Conservation (phyloP, 305 asterid species). For the Rubia peregrina region DNA sequence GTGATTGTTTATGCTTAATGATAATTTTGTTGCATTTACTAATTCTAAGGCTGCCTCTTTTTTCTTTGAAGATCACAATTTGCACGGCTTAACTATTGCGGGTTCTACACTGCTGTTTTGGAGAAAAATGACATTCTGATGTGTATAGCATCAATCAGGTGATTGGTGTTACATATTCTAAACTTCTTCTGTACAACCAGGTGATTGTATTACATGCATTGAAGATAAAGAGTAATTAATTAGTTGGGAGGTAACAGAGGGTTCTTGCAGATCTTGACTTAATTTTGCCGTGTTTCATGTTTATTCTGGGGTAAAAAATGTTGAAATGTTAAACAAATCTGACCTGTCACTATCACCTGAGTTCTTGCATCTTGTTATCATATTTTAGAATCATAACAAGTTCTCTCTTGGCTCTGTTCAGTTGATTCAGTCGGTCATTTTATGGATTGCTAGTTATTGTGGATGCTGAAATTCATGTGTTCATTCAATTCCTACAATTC, state of each 20-base stretch:
- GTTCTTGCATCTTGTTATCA: not conserved
- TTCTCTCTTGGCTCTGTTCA: conserved; percentile 4
- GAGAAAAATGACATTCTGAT: conserved; percentile 66
- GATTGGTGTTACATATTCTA: conserved; percentile 11
- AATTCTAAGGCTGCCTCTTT: conserved; percentile 16
- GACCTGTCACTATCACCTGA: not conserved
- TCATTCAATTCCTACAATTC: not conserved
- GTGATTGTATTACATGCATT: not conserved
- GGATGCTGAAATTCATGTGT: not conserved
- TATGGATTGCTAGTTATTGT: not conserved
- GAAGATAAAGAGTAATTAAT: not conserved
- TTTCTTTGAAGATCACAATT: conserved; percentile 63
- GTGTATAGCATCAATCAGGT: conserved; percentile 86
- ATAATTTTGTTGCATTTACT: not conserved
- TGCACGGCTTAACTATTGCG: conserved; percentile 68
- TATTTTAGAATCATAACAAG: not conserved
- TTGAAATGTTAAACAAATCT: not conserved
- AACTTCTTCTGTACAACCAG: not conserved
- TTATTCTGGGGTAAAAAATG: not conserved
- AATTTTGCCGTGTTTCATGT: not conserved
- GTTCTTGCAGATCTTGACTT: not conserved
- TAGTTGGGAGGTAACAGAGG: not conserved
- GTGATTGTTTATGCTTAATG: not conserved
- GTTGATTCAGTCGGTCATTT: not conserved
- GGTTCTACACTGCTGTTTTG: conserved; percentile 68